Conservation (phyloP, 306 rosid species). For the Cucurbita maxima region DNA sequence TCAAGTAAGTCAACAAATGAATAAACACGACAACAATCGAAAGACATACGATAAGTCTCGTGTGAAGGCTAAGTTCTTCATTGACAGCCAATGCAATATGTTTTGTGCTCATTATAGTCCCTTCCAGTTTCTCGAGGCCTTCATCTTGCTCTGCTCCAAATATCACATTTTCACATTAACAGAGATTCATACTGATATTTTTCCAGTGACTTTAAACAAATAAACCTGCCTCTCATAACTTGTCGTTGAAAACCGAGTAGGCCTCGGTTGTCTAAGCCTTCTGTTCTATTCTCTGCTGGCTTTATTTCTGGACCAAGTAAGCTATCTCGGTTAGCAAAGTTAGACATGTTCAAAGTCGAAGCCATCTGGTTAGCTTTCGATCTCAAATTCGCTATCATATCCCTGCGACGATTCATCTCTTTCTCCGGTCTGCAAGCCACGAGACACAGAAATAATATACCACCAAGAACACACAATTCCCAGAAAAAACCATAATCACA, state of each 20-base stretch:
- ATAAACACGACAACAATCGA: slow-evolving; percentile 1
- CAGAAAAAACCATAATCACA: background rate
- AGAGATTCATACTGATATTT: background rate
- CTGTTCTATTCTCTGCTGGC: slow-evolving; percentile 61
- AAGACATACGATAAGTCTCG: slow-evolving; percentile 72
- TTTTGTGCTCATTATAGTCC: slow-evolving; percentile 79
- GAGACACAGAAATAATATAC: slow-evolving; percentile 3
- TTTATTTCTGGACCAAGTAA: slow-evolving; percentile 87
- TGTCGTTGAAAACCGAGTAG: slow-evolving; percentile 83
- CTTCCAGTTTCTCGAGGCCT: slow-evolving; percentile 91
- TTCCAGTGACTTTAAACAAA: slow-evolving; percentile 6
- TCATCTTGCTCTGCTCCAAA: slow-evolving; percentile 82
- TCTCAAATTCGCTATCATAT: slow-evolving; percentile 57
- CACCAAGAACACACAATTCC: slow-evolving; percentile 2
- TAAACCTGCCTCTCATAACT: slow-evolving; percentile 57
- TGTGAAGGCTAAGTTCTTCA: slow-evolving; percentile 83
- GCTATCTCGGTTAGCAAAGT: slow-evolving; percentile 80
- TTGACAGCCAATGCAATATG: slow-evolving; percentile 98
- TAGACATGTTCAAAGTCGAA: slow-evolving; percentile 67
- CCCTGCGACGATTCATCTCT: slow-evolving; percentile 97
- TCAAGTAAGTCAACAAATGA: background rate
- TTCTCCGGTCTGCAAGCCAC: slow-evolving; percentile 58
- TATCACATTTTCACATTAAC: background rate
- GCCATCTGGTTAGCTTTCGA: slow-evolving; percentile 84
- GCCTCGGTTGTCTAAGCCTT: slow-evolving; percentile 73